Conservation (phyloP, 164 flowering plant genomes). For the Chloranthus sessilifolius region DNA sequence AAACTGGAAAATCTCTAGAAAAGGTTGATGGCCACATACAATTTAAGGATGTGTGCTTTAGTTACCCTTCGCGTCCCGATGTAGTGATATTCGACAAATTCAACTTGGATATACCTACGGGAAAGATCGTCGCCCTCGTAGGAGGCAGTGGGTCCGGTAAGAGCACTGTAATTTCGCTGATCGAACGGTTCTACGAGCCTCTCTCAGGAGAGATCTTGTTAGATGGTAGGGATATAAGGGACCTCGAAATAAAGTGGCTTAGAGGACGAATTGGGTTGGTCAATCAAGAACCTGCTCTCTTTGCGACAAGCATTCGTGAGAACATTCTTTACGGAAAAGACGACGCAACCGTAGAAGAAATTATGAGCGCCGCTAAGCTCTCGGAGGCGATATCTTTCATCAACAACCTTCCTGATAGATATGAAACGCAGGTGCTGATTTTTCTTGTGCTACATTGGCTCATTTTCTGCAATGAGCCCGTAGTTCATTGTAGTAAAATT, state of each 20-base stretch:
- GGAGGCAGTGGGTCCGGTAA: slow-evolving; percentile 99
- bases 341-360: slow-evolving; percentile 75
- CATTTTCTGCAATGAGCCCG: neutral
- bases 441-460: no score
- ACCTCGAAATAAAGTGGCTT: slow-evolving; percentile 79
- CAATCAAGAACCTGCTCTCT: slow-evolving; percentile 95
- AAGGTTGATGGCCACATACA: slow-evolving; percentile 72
- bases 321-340: slow-evolving; percentile 90
- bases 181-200: slow-evolving; percentile 94
- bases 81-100: slow-evolving; percentile 60
- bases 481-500: no score
- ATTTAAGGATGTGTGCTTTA: slow-evolving; percentile 65
- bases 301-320: slow-evolving; percentile 88
- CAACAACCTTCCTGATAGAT: slow-evolving; percentile 90
- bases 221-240: slow-evolving; percentile 61
- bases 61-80: slow-evolving; percentile 93
- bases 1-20: slow-evolving; percentile 38
- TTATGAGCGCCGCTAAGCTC: slow-evolving; percentile 88
- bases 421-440: slow-evolving; percentile 75
- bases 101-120: slow-evolving; percentile 66
- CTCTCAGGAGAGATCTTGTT: slow-evolving; percentile 55
- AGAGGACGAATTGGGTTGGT: slow-evolving; percentile 90
- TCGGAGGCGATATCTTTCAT: slow-evolving; percentile 87
- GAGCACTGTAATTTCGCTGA: slow-evolving; percentile 91
- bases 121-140: slow-evolving; percentile 87